phyloP scores from a whole-genome alignment of 192 early-diverging fungal genomes.

The Backusella morwellensis region DNA sequence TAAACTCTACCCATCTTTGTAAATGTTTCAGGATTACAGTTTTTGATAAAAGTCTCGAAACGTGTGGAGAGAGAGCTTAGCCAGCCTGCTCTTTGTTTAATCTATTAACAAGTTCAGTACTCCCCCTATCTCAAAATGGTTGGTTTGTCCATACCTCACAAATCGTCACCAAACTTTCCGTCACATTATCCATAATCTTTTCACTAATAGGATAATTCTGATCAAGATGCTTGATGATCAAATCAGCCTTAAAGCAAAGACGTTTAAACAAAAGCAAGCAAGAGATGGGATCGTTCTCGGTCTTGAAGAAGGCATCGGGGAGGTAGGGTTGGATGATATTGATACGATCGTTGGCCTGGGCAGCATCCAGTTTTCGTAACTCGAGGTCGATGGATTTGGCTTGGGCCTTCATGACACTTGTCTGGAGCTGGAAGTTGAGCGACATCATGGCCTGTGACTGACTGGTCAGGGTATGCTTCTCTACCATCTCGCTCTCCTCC shows the following conservation, averaged over 20 bases:
- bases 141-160: slow-evolving; percentile 29
- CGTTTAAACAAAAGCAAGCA: slow-evolving; percentile 77
- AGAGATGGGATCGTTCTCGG: slow-evolving; percentile 74
- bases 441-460: slow-evolving; percentile 80
- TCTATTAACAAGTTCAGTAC: slow-evolving; percentile 16
- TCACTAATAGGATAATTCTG: slow-evolving; percentile 52
- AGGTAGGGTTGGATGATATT: slow-evolving; percentile 67
- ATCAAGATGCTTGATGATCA: slow-evolving; percentile 71
- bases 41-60: slow-evolving; percentile 64
- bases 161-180: slow-evolving; percentile 50
- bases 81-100: slow-evolving; percentile 62
- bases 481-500: slow-evolving; percentile 53
- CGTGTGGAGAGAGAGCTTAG: slow-evolving; percentile 65
- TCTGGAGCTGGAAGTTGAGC: slow-evolving; percentile 77
- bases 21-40: slow-evolving; percentile 69
- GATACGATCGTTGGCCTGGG: slow-evolving; percentile 76
- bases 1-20: slow-evolving; percentile 66
- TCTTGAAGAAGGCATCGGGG: slow-evolving; percentile 78
- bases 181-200: slow-evolving; percentile 50
- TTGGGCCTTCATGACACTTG: slow-evolving; percentile 75
- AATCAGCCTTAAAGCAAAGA: slow-evolving; percentile 75
- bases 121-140: no score
- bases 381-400: slow-evolving; percentile 92
- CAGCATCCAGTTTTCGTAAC: slow-evolving; percentile 81
- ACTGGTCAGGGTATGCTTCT: slow-evolving; percentile 52